Conservation (phyloP, 768 basidiomycete species). For the Tricholoma sp. region DNA sequence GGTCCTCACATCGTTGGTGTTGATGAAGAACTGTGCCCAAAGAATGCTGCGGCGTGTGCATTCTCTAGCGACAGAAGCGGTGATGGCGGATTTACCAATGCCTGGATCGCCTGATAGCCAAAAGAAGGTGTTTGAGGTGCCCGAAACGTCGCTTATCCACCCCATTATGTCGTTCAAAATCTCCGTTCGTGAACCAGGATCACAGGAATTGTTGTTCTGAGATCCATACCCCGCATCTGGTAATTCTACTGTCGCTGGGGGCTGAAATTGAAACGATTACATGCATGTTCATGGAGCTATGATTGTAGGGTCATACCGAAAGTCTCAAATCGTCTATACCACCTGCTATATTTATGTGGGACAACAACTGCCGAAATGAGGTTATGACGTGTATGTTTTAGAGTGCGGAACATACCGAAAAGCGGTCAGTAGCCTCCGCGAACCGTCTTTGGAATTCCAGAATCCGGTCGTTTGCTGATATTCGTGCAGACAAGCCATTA, state of each 20-base stretch:
- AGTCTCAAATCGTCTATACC: conserved; percentile 3
- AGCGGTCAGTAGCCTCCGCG: conserved; percentile 8
- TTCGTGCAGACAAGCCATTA: background rate
- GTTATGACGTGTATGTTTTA: background rate
- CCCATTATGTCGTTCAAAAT: conserved; percentile 9
- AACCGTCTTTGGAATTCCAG: conserved; percentile 4
- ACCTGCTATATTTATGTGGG: conserved; percentile 1
- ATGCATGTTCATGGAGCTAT: conserved; percentile 1
- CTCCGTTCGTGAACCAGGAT: conserved; percentile 10
- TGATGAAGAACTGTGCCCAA: conserved; percentile 16
- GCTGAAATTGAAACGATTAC: conserved; percentile 5
- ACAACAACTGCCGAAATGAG: background rate
- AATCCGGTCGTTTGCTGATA: conserved; percentile 7
- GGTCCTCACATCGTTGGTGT: conserved; percentile 10
- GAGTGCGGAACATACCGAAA: background rate
- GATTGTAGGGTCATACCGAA: background rate
- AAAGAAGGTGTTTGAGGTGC: background rate
- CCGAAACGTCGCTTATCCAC: conserved; percentile 9
- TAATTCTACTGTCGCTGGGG: conserved; percentile 1
- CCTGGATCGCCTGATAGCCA: conserved; percentile 9
- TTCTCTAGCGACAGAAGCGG: conserved; percentile 5
- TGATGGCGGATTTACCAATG: conserved; percentile 9
- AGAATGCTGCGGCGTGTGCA: conserved; percentile 4
- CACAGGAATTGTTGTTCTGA: conserved; percentile 15
- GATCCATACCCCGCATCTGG: conserved; percentile 7